phyloP scores from a whole-genome alignment of 345 rosid genomes.

The Gossypium australe region DNA sequence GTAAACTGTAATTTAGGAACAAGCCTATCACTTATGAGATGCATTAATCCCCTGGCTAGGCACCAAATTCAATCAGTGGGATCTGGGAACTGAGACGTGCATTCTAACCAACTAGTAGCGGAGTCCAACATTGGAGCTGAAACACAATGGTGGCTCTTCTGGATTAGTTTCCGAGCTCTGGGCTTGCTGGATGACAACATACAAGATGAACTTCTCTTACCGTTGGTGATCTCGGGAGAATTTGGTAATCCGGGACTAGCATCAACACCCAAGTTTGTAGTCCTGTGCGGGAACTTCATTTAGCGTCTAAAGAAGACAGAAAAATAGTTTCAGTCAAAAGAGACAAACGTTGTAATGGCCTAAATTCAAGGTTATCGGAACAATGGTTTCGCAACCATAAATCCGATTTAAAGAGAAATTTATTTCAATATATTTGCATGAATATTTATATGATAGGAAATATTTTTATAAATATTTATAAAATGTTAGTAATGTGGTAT shows the following conservation, averaged over 20 bases:
- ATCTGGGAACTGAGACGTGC: neutral
- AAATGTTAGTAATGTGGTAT: no score
- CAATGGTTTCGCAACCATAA: no score
- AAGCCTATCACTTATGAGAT: neutral
- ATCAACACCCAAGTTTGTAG: constrained; percentile 4
- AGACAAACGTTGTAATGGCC: no score
- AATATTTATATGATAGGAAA: no score
- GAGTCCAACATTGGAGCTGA: constrained; percentile 3
- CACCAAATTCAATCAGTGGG: neutral
- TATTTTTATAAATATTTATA: no score
- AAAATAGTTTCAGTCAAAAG: neutral
- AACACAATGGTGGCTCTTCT: neutral
- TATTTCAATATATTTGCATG: no score
- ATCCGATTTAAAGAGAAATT: no score
- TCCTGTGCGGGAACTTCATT: constrained; percentile 12
- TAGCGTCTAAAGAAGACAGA: constrained; percentile 18
- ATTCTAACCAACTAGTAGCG: neutral
- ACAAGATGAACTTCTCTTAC: neutral
- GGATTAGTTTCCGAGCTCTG: constrained; percentile 12
- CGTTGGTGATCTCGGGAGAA: neutral
- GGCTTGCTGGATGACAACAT: neutral
- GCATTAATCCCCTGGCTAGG: neutral
- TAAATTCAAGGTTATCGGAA: no score
- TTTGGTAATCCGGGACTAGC: constrained; percentile 12
- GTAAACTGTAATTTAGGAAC: neutral